Percentiles rank a stretch among this genome's conserved stretches.
phyloP scores from a whole-genome alignment of 139 green algal species.

The Chlamydomonas sp. region DNA sequence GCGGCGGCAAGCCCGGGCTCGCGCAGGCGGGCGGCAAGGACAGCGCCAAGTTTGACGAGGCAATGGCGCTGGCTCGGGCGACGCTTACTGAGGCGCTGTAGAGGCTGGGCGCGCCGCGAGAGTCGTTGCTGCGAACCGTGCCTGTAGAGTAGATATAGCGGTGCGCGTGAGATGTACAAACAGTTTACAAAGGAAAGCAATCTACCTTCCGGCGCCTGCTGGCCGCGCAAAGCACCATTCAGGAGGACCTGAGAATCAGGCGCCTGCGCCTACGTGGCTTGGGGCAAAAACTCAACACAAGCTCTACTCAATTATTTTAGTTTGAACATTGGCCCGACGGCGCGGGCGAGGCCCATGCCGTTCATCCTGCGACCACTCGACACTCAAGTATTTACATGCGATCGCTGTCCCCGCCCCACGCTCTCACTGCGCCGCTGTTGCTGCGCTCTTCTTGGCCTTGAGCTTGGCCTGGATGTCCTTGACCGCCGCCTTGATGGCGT shows the following conservation, averaged over 20 bases:
- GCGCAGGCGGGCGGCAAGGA: constrained; percentile 84
- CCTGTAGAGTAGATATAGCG: not conserved
- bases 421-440: too few species aligned
- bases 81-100: constrained; percentile 30
- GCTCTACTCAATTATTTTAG: too few species aligned
- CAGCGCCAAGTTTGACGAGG: constrained; percentile 40
- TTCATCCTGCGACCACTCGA: too few species aligned
- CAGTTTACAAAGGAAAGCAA: not conserved
- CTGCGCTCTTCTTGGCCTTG: too few species aligned
- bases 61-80: constrained; percentile 36
- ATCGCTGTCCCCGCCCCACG: too few species aligned
- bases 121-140: not conserved
- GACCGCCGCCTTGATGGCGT: constrained; percentile 89
- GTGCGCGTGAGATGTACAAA: not conserved
- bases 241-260: too few species aligned
- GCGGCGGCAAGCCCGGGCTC: constrained; percentile 77
- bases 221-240: too few species aligned
- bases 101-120: not conserved
- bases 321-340: too few species aligned
- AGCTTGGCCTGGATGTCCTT: constrained; percentile 87
- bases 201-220: not conserved
- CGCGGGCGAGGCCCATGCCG: too few species aligned
- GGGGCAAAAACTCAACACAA: too few species aligned
- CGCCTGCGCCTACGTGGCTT: too few species aligned
- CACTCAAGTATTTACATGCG: too few species aligned